A percentile compares a stretch with the other conserved stretches of the same genome.
Evolutionary conservation across 345 rosid species (phyloP).

Genomic region (Capsella bursapastoris): DNA sequence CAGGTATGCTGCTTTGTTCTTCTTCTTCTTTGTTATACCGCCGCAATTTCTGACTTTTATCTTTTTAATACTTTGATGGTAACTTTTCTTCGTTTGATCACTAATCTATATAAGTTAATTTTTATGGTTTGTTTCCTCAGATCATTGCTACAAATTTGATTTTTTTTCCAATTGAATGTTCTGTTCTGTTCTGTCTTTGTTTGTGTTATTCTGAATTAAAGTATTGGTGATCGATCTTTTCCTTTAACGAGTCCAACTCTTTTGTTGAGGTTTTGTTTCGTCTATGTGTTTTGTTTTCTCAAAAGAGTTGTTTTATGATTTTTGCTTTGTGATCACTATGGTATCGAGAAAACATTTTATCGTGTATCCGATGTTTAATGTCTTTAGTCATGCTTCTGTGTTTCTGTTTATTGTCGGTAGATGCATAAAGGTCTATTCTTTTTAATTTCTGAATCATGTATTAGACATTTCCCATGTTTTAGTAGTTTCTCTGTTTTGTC

Average conservation of each 20-base stretch:
- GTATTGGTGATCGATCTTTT: conserved; percentile 13
- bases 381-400: conserved; percentile 14
- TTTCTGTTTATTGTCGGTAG: background rate
- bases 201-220: conserved; percentile 5
- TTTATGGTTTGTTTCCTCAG: background rate
- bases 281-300: background rate
- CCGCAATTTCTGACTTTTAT: conserved; percentile 29
- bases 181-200: background rate
- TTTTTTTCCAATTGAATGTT: background rate
- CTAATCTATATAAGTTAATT: too few relatives aligned
- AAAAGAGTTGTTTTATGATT: background rate
- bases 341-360: background rate
- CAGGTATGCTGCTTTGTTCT: conserved; percentile 22
- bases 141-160: conserved; percentile 11
- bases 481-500: conserved; percentile 2
- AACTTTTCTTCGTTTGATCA: too few relatives aligned
- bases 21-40: conserved; percentile 6
- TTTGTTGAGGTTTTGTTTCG: background rate
- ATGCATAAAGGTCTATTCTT: conserved; percentile 1
- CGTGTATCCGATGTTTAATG: background rate
- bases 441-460: background rate
- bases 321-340: conserved; percentile 7
- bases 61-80: too few relatives aligned
- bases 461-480: background rate
- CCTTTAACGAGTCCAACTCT: background rate